A percentile compares a stretch with the other conserved stretches of the same genome.
Evolutionary conservation across 2,329 filamentous ascomycete genomes (phyloP).

Genomic region (Venturia oleaginea): DNA sequence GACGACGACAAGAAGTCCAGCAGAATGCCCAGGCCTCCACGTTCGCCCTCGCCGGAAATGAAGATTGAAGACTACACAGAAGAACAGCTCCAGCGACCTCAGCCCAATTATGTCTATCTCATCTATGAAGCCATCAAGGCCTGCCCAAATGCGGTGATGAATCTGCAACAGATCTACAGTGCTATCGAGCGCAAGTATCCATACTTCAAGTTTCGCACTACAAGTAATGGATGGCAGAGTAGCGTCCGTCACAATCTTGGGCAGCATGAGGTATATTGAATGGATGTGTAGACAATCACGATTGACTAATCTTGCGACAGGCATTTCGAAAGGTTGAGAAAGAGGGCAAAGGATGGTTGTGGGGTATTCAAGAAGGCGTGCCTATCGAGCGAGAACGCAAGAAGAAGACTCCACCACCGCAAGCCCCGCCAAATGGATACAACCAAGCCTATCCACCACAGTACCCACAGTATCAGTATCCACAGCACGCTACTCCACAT

Average conservation of each 20-base stretch:
- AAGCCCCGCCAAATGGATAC: constrained; percentile 9
- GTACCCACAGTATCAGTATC: constrained; percentile 9
- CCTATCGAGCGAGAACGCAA: constrained; percentile 15
- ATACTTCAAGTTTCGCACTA: constrained; percentile 51
- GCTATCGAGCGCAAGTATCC: constrained; percentile 55
- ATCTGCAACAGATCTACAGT: constrained; percentile 57
- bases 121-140: constrained; percentile 54
- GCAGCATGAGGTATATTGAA: constrained; percentile 36
- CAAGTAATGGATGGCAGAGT: constrained; percentile 56
- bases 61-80: constrained; percentile 58
- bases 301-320: background rate
- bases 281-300: background rate
- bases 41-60: constrained; percentile 54
- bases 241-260: constrained; percentile 58
- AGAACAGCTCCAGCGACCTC: constrained; percentile 63
- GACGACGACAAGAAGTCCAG: constrained; percentile 26
- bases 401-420: constrained; percentile 14
- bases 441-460: background rate
- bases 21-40: constrained; percentile 39
- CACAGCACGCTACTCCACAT: background rate
- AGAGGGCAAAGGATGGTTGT: constrained; percentile 16
- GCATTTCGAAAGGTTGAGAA: constrained; percentile 15
- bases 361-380: constrained; percentile 14
- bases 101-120: constrained; percentile 53
- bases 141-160: constrained; percentile 47